Percentiles rank a stretch among this genome's conserved stretches.
These are phyloP conservation scores for Erodium chrysanthum DNA, from an alignment of 441 rosid species.

Conservation along the genomic window DNA sequence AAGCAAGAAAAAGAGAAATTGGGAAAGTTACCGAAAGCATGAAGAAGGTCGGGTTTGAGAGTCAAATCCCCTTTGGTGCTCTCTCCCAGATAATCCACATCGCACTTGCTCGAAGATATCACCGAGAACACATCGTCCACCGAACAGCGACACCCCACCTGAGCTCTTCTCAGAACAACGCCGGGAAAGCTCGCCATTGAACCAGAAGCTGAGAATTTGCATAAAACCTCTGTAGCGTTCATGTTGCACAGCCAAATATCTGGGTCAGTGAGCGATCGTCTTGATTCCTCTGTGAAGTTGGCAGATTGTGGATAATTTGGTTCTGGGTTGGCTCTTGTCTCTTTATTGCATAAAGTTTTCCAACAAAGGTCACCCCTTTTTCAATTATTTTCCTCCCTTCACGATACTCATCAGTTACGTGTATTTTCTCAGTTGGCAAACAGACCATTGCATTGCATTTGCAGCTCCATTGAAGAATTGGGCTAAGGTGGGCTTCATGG, in stretches of 20 bases:
- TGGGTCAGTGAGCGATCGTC: not conserved
- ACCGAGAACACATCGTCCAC: conserved; percentile 51
- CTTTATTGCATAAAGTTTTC: too few species aligned
- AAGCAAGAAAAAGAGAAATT: not conserved
- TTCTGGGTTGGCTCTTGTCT: too few species aligned
- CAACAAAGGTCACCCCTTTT: conserved; percentile 7
- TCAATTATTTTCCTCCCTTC: not conserved
- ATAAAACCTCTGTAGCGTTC: conserved; percentile 11
- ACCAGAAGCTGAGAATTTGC: conserved; percentile 7
- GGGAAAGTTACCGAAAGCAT: conserved; percentile 38
- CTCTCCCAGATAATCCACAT: conserved; percentile 87
- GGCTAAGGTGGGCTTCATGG: not conserved
- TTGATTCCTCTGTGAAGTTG: not conserved
- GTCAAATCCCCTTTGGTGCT: conserved; percentile 94
- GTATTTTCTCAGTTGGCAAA: conserved; percentile 1
- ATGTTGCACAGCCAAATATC: not conserved
- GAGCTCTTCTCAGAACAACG: conserved; percentile 14
- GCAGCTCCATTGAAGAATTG: not conserved
- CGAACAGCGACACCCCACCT: conserved; percentile 15
- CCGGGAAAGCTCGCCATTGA: conserved; percentile 25
- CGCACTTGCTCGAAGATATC: conserved; percentile 47
- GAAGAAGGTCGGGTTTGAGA: conserved; percentile 56
- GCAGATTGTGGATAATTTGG: not conserved
- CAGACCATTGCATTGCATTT: too few species aligned
- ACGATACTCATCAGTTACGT: not conserved